Base-by-base conservation (phyloP, 495 filamentous ascomycete species). In the Trichoderma virens region DNA sequence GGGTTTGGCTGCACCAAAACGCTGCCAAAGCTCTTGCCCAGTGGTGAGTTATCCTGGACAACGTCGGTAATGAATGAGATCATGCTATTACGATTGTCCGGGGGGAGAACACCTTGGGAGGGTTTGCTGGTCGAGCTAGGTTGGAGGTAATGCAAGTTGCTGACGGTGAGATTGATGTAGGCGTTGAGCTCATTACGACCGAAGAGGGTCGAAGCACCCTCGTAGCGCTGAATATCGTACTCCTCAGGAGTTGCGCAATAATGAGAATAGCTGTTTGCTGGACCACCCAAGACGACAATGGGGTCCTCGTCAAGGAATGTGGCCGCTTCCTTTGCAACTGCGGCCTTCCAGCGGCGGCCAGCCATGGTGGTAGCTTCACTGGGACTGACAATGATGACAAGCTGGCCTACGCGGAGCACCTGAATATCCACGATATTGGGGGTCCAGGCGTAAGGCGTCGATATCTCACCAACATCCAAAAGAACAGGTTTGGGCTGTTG, bases 351-450 rank as follows among this genome's bases (percentile, higher is more conserved):
- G 27, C 94, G 84, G 14, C 94, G 86, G 0, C 94, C 94, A 11
- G 91, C 84, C 94, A 98, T 98, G 25, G 94, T 97, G 0, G 90
- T 93, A 0, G 90, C 91, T 77, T 97, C 93, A 59, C 90, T 90
- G 2, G 93, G 89, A 13, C 86, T 88, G 39, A 97, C 80, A 66
- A 98, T 86, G 67, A 98, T 88, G 68, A 96, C 80, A 61, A 98
- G 79, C 70, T 96, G 91, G 20, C 94, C 94, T 4, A 96, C 89
- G 56, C 94, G 90, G n/a, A 97, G 75, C 61, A 91, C 73, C 73
- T 98, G 94, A 35, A 97, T 82, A 70, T 98, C 92, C 59, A 96
- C 85, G 65, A 98, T 94, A 68, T 97, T 96, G 14, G 94, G 90
- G 1, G 84, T 80, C 94, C 94, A 98, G 7, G 83, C 78, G 75